Conservation (phyloP, 495 filamentous ascomycete species). For the Geoglossum glabrum region DNA sequence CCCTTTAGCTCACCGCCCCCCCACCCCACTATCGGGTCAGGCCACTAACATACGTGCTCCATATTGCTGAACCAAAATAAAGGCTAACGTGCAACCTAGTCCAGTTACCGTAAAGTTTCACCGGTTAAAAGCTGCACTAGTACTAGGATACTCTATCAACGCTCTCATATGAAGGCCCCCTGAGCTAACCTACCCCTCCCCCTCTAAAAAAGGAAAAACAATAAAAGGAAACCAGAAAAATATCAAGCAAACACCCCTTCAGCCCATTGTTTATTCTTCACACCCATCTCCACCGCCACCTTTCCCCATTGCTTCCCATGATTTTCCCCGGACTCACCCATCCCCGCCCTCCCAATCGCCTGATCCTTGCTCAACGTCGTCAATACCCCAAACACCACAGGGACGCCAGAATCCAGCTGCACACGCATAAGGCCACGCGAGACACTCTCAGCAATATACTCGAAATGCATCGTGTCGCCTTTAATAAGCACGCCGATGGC, state of each 20-base stretch:
- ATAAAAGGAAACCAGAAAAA: neutral
- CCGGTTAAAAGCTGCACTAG: too few species aligned
- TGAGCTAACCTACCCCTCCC: conserved; percentile 1
- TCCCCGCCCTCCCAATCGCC: conserved; percentile 59
- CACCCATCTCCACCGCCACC: conserved; percentile 51
- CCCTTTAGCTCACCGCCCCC: too few species aligned
- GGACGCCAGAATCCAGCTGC: conserved; percentile 68
- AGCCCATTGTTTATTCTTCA: conserved; percentile 31
- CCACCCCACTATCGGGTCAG: too few species aligned
- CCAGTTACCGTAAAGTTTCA: too few species aligned
- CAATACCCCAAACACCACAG: conserved; percentile 81
- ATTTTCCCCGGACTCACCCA: conserved; percentile 22
- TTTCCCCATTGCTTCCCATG: conserved; percentile 24
- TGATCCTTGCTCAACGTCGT: conserved; percentile 81
- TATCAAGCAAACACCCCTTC: neutral
- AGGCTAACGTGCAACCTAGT: too few species aligned
- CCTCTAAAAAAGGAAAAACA: neutral
- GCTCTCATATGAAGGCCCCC: too few species aligned
- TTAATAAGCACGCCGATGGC: conserved; percentile 95
- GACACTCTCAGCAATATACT: conserved; percentile 87
- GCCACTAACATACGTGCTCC: too few species aligned
- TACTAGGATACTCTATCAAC: too few species aligned
- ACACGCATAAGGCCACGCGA: conserved; percentile 86
- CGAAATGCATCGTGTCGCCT: conserved; percentile 96
- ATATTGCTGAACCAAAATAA: too few species aligned